phyloP scores from a whole-genome alignment of 106 monocot genomes.

The Iris macrosiphon region DNA sequence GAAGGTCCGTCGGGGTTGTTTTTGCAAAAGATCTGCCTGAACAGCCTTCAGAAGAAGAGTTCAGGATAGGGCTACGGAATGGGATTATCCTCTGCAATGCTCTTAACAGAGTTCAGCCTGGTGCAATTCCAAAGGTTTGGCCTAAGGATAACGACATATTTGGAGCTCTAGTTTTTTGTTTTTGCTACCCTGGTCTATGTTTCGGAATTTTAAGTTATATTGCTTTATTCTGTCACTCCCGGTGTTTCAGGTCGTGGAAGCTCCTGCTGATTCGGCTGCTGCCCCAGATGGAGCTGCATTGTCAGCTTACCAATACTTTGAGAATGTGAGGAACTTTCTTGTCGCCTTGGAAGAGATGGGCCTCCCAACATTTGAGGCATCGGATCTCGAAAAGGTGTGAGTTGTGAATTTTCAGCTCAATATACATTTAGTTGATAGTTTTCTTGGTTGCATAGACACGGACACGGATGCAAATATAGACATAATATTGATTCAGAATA shows the following conservation, averaged over 20 bases:
- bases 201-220: no score
- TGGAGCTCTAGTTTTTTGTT: no score
- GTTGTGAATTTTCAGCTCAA: neutral
- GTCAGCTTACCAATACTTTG: slow-evolving; percentile 48
- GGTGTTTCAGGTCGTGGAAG: slow-evolving; percentile 7
- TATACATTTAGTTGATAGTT: no score
- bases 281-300: slow-evolving; percentile 30
- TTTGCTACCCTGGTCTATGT: no score
- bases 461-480: no score
- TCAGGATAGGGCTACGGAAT: slow-evolving; percentile 63
- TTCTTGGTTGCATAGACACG: no score
- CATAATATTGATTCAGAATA: no score
- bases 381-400: slow-evolving; percentile 34
- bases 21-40: slow-evolving; percentile 71
- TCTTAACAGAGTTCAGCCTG: slow-evolving; percentile 76
- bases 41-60: slow-evolving; percentile 81
- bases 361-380: slow-evolving; percentile 33
- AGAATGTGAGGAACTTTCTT: slow-evolving; percentile 48
- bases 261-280: slow-evolving; percentile 4
- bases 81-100: slow-evolving; percentile 91
- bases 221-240: no score
- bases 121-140: slow-evolving; percentile 86
- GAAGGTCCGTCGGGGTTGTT: slow-evolving; percentile 46
- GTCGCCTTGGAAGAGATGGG: slow-evolving; percentile 24
- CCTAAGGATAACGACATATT: no score